Base-by-base conservation (phyloP, 2,329 filamentous ascomycete species). In the Cyclaneusma minus region DNA sequence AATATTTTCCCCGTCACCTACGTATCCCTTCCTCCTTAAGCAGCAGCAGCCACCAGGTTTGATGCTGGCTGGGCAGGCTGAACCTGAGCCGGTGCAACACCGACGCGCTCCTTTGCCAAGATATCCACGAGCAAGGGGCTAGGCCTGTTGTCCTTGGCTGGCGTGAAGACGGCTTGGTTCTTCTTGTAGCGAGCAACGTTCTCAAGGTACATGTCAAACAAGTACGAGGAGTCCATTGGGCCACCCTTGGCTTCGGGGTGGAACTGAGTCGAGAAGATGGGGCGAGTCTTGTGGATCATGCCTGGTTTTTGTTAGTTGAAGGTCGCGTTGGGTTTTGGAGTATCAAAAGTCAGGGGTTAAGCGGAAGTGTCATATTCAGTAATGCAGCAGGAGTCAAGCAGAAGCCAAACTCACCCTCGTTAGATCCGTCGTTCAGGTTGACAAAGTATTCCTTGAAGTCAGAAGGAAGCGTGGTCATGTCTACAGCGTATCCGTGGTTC, bases 371-470 rank as follows among this genome's bases (percentile, higher is more conserved):
- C 13, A 26, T 10, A 15, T 24, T 25, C 12, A 10, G 9, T n/a
- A n/a, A n/a, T n/a, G n/a, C 19, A 20, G n/a, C 9, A 11, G 10
- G 21, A 20, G 16, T 15, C 9, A n/a, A 22, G 9, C 4, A 9
- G 7, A 11, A 14, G 11, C 2, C 12, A 16, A 19, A 44, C 52
- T 35, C 50, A 60, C 72, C 87, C 63, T 98, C 89, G 54, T 98
- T 98, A 54, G 79, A 87, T 35, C 84, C 82, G 49, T 98, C 89
- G 56, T 95, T 98, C 39, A 95, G 64, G 64, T 98, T 95, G 55
- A 92, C 77, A 51, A 95, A 98, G 66, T 92, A 95, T 54, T 93
- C 87, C 65, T 85, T 89, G 73, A 84, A 98, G 19, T 94, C 84
- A 29, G 58, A 62, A 29, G 81, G 71, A 21, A 98, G 64, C 7